Conservation (phyloP, 2,329 filamentous ascomycete species). For the Talaromyces atroroseus region DNA sequence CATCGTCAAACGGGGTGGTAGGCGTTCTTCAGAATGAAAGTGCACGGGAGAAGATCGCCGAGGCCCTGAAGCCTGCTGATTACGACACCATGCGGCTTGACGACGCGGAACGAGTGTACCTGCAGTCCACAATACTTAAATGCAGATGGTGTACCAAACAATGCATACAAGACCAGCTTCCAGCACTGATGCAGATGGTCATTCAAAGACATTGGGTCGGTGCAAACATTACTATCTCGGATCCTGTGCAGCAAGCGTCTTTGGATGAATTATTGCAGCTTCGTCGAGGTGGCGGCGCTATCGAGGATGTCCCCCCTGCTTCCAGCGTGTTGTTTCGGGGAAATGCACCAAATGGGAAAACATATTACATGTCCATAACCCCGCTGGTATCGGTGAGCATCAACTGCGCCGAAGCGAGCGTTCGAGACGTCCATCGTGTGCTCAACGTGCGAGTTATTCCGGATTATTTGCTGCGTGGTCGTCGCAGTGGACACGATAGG, state of each 20-base stretch:
- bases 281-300: not conserved
- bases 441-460: constrained; percentile 24
- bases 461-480: constrained; percentile 25
- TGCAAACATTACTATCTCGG: constrained; percentile 19
- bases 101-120: constrained; percentile 20
- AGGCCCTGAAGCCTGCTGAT: constrained; percentile 27
- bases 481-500: not conserved
- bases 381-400: constrained; percentile 21
- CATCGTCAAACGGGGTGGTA: not conserved
- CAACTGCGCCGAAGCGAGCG: constrained; percentile 11
- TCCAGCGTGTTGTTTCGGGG: constrained; percentile 17
- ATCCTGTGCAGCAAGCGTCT: not conserved
- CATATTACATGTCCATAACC: constrained; percentile 20
- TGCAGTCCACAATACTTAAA: constrained; percentile 33
- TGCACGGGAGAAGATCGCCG: not conserved
- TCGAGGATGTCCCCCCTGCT: not conserved
- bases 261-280: not conserved
- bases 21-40: not conserved
- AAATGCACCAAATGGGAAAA: not conserved
- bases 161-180: constrained; percentile 30
- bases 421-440: constrained; percentile 14
- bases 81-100: constrained; percentile 24
- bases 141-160: constrained; percentile 37
- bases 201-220: constrained; percentile 32
- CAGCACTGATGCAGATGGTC: constrained; percentile 28